These are phyloP conservation scores for Phoma sp. DNA, from an alignment of 2,329 filamentous ascomycete species.

Conservation along the genomic window DNA sequence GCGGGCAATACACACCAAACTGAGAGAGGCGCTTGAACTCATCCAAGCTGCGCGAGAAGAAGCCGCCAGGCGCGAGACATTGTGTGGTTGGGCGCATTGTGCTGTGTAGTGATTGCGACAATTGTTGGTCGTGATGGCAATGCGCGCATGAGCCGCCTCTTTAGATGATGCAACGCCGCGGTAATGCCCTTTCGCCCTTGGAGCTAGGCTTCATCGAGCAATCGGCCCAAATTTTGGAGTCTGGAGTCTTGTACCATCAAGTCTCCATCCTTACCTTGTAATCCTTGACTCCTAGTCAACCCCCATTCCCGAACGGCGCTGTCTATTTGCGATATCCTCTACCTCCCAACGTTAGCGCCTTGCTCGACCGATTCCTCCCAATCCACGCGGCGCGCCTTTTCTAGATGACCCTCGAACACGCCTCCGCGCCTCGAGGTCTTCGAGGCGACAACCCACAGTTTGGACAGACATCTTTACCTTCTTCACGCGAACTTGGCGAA, in stretches of 20 bases:
- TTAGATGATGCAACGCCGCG: neutral
- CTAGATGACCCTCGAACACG: slow-evolving; percentile 47
- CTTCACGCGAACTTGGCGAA: slow-evolving; percentile 69
- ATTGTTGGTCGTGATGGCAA: slow-evolving; percentile 7
- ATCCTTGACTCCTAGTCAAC: neutral
- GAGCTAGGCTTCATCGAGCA: neutral
- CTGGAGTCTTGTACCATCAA: neutral
- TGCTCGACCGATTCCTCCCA: neutral
- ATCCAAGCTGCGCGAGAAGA: slow-evolving; percentile 64
- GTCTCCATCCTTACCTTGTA: neutral
- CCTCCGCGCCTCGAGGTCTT: slow-evolving; percentile 37
- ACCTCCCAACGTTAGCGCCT: neutral
- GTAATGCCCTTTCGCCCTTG: neutral
- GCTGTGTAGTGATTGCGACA: slow-evolving; percentile 3
- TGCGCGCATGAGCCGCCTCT: neutral
- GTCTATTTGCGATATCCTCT: neutral
- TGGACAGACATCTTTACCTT: slow-evolving; percentile 43
- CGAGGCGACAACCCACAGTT: slow-evolving; percentile 34
- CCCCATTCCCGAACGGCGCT: neutral
- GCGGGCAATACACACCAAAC: slow-evolving; percentile 54
- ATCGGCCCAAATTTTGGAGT: slow-evolving; percentile 1
- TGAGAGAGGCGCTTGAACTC: slow-evolving; percentile 64
- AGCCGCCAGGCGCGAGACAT: slow-evolving; percentile 57
- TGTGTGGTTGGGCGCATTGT: slow-evolving; percentile 48
- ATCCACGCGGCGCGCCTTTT: slow-evolving; percentile 17